A percentile compares a stretch with the other conserved stretches of the same genome.
phyloP scores from a whole-genome alignment of 1,284 basidiomycete genomes.

The Trametes pubescens region DNA sequence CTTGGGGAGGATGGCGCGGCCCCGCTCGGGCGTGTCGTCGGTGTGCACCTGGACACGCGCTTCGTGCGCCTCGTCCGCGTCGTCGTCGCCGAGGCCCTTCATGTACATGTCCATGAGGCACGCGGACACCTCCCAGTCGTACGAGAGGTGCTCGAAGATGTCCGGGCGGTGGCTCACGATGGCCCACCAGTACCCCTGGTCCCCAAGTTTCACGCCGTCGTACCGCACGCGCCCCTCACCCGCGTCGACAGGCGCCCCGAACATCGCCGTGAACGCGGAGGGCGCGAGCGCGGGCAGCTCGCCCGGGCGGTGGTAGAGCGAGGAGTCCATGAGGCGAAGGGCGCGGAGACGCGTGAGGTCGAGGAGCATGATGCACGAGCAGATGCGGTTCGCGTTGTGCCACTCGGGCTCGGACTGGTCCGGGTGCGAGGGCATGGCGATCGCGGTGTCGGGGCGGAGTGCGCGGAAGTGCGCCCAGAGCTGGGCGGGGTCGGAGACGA shows the following conservation, averaged over 20 bases:
- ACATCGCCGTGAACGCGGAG: slow-evolving; percentile 52
- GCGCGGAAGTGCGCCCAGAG: slow-evolving; percentile 53
- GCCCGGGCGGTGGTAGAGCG: slow-evolving; percentile 46
- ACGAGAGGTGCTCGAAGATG: slow-evolving; percentile 51
- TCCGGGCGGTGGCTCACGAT: slow-evolving; percentile 52
- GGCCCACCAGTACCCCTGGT: slow-evolving; percentile 63
- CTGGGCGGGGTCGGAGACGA: slow-evolving; percentile 54
- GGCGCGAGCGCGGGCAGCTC: slow-evolving; percentile 48
- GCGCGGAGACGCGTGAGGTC: slow-evolving; percentile 53
- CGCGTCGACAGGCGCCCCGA: slow-evolving; percentile 48
- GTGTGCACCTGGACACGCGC: slow-evolving; percentile 46
- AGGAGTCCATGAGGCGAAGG: slow-evolving; percentile 56
- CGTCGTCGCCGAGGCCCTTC: slow-evolving; percentile 51
- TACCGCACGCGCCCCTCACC: slow-evolving; percentile 42
- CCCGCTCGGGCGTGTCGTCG: slow-evolving; percentile 49
- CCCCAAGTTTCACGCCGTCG: slow-evolving; percentile 54
- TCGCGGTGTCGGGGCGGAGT: slow-evolving; percentile 46
- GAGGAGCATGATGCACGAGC: slow-evolving; percentile 60
- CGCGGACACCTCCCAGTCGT: slow-evolving; percentile 57
- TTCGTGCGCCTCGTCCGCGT: slow-evolving; percentile 48
- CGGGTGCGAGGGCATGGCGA: slow-evolving; percentile 54
- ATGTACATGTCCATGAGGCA: slow-evolving; percentile 56
- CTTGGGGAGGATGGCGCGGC: slow-evolving; percentile 51
- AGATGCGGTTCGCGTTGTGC: slow-evolving; percentile 56
- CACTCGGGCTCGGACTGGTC: slow-evolving; percentile 50